Evolutionary conservation across 2,329 filamentous ascomycete genomes (phyloP).

Genomic region (Xylariaceae sp.): DNA sequence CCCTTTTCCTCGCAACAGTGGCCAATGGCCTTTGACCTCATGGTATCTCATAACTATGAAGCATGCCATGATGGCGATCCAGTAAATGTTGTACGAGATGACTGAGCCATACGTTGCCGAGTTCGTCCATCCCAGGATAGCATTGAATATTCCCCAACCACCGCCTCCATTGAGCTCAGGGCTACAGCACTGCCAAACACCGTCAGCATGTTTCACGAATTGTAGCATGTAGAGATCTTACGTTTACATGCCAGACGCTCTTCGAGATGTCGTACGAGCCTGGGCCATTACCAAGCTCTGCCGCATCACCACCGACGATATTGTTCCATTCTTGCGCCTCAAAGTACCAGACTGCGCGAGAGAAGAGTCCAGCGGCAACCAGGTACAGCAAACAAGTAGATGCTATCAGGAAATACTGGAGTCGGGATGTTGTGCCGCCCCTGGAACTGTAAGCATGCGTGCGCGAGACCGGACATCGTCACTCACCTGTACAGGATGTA

Average conservation of each 20-base stretch:
- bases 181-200: conserved; percentile 65
- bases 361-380: conserved; percentile 78
- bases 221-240: conserved; percentile 35
- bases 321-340: conserved; percentile 67
- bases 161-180: conserved; percentile 67
- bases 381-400: conserved; percentile 83
- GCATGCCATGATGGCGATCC: conserved; percentile 64
- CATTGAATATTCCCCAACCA: conserved; percentile 85
- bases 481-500: conserved; percentile 74
- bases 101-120: conserved; percentile 84
- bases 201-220: neutral
- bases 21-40: conserved; percentile 53
- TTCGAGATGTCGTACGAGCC: conserved; percentile 76
- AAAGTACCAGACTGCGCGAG: conserved; percentile 70
- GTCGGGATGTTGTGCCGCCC: conserved; percentile 58
- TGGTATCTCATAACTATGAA: conserved; percentile 64
- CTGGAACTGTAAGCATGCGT: conserved; percentile 24
- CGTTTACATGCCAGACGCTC: conserved; percentile 80
- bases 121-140: conserved; percentile 82
- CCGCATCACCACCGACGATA: conserved; percentile 53
- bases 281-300: conserved; percentile 51
- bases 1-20: conserved; percentile 29
- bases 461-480: neutral
- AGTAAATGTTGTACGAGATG: conserved; percentile 84
- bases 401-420: conserved; percentile 75